Evolutionary conservation across 805 yeast genomes (phyloP).

Genomic region (Suhomyces kilbournensis): DNA sequence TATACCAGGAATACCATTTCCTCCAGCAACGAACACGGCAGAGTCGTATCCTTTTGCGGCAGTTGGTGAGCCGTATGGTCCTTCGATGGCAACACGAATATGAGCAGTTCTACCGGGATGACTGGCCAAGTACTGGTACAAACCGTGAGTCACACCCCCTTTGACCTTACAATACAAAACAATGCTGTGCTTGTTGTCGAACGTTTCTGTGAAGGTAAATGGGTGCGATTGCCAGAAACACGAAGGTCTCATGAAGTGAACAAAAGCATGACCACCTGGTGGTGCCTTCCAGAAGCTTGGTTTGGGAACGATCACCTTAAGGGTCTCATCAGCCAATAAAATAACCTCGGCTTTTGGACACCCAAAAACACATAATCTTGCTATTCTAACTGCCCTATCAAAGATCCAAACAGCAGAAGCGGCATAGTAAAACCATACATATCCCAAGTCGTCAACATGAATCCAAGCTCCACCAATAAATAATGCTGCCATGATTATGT

Average conservation of each 20-base stretch:
- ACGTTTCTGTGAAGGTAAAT: conserved; percentile 29
- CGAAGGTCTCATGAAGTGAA: conserved; percentile 31
- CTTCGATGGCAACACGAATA: conserved; percentile 48
- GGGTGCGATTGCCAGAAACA: conserved; percentile 46
- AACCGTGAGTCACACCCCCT: conserved; percentile 34
- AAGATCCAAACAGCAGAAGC: conserved; percentile 35
- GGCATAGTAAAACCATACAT: conserved; percentile 29
- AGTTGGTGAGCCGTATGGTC: conserved; percentile 63
- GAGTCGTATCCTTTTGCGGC: conserved; percentile 50
- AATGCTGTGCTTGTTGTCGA: conserved; percentile 16
- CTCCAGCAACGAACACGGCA: conserved; percentile 65
- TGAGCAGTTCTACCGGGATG: conserved; percentile 26
- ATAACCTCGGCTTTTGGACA: conserved; percentile 30
- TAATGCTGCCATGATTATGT: conserved; percentile 51
- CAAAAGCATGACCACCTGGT: conserved; percentile 43
- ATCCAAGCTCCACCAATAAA: conserved; percentile 48
- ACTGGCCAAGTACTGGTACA: conserved; percentile 22
- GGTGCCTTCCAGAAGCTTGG: conserved; percentile 35
- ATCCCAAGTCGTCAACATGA: conserved; percentile 40
- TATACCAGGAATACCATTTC: conserved; percentile 68
- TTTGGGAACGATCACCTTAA: conserved; percentile 33
- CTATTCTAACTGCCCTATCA: conserved; percentile 30
- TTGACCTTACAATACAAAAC: conserved; percentile 35
- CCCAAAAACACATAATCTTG: conserved; percentile 31
- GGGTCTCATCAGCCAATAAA: conserved; percentile 34